phyloP scores from a whole-genome alignment of 1,284 basidiomycete genomes.

The Megacollybia platyphylla region DNA sequence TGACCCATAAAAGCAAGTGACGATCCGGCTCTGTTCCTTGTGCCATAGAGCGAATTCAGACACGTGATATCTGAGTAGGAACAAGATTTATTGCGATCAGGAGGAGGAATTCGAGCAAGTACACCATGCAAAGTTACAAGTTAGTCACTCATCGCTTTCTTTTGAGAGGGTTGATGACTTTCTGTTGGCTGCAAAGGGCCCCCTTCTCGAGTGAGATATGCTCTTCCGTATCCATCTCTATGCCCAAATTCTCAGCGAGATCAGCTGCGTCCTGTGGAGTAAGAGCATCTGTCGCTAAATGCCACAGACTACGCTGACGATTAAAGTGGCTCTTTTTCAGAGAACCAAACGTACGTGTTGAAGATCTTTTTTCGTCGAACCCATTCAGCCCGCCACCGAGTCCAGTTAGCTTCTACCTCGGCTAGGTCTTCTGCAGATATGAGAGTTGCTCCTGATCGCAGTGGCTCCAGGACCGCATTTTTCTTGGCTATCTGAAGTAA shows the following conservation, averaged over 20 bases:
- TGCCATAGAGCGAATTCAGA: too few relatives aligned
- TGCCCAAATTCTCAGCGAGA: constrained; percentile 61
- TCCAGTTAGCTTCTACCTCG: constrained; percentile 54
- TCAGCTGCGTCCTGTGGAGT: constrained; percentile 46
- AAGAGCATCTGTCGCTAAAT: constrained; percentile 52
- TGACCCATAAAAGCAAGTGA: too few relatives aligned
- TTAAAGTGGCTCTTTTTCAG: background rate
- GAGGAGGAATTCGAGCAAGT: background rate
- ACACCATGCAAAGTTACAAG: background rate
- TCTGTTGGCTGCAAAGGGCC: constrained; percentile 24
- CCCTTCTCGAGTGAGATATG: constrained; percentile 44
- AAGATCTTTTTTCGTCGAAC: constrained; percentile 54
- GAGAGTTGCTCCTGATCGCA: constrained; percentile 51
- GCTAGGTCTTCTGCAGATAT: constrained; percentile 56
- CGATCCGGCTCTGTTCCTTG: too few relatives aligned
- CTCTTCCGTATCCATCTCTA: constrained; percentile 61
- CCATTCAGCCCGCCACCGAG: constrained; percentile 65
- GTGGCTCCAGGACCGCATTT: constrained; percentile 40
- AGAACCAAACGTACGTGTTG: constrained; percentile 34
- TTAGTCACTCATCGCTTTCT: constrained; percentile 18
- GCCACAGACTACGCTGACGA: constrained; percentile 39
- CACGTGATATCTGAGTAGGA: too few relatives aligned
- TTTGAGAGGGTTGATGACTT: constrained; percentile 21
- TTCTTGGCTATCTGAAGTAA: constrained; percentile 33
- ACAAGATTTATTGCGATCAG: too few relatives aligned